Evolutionary conservation across 1,139 yeast species (phyloP).

Genomic region (Protomyces macrosporus): DNA sequence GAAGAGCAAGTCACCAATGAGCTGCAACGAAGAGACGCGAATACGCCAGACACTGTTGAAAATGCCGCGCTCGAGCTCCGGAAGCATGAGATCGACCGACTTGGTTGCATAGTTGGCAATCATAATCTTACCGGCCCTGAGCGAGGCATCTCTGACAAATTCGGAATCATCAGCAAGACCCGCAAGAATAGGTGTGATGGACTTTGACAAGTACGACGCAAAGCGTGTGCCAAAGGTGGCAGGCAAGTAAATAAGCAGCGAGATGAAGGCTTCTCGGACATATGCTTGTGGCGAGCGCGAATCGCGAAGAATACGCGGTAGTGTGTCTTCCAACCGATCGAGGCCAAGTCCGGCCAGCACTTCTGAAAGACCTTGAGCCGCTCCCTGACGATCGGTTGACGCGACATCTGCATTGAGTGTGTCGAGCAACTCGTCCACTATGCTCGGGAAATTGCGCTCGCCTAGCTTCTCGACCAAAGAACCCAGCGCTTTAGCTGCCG

Average conservation of each 20-base stretch:
- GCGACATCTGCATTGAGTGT: conserved; percentile 75
- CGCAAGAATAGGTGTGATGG: conserved; percentile 82
- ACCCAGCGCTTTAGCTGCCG: conserved; percentile 96
- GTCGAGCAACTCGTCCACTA: conserved; percentile 72
- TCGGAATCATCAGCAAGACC: conserved; percentile 91
- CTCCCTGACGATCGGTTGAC: conserved; percentile 90
- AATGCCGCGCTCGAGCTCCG: conserved; percentile 87
- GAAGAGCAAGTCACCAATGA: conserved; percentile 92
- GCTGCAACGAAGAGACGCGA: conserved; percentile 87
- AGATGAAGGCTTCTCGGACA: conserved; percentile 90
- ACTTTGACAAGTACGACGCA: conserved; percentile 76
- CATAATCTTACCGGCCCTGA: conserved; percentile 87
- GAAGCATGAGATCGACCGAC: conserved; percentile 88
- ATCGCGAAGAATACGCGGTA: conserved; percentile 73
- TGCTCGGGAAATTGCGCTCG: conserved; percentile 89
- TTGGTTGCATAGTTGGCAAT: conserved; percentile 87
- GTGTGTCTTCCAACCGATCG: conserved; percentile 74
- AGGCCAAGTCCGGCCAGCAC: conserved; percentile 88
- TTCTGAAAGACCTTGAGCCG: conserved; percentile 95
- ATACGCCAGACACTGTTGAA: conserved; percentile 80
- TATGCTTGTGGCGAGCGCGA: conserved; percentile 62
- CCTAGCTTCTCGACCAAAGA: conserved; percentile 94
- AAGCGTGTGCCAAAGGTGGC: conserved; percentile 91
- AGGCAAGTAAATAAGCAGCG: conserved; percentile 80
- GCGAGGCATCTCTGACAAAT: conserved; percentile 78